Percentiles rank a stretch among this genome's conserved stretches.
Conservation (phyloP, 2,329 filamentous ascomycete genomes). For the Beauveria varroae region DNA sequence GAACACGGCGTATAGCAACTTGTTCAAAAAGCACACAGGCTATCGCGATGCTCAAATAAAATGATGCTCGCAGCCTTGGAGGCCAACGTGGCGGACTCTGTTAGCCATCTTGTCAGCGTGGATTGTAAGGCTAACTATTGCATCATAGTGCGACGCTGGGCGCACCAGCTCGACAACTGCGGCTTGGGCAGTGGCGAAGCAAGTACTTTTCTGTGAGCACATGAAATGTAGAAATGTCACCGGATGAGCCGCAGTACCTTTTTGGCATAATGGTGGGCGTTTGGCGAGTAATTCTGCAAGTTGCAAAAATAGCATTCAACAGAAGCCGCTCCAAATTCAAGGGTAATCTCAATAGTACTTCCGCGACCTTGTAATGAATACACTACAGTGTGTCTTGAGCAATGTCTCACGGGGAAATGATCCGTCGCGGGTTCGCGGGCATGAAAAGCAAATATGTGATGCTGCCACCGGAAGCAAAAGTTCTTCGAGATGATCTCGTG, state of each 20-base stretch:
- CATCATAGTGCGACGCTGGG: not conserved
- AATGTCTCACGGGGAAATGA: no score
- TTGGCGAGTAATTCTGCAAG: not conserved
- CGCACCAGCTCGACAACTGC: no score
- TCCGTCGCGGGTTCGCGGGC: no score
- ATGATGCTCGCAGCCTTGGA: not conserved
- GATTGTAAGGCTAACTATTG: not conserved
- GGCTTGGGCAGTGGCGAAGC: not conserved
- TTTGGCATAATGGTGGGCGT: not conserved
- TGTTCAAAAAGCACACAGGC: not conserved
- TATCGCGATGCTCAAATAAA: not conserved
- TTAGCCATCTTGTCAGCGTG: not conserved
- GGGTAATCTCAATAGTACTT: no score
- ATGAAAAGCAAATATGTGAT: no score
- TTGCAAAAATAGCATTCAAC: no score
- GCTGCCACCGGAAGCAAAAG: no score
- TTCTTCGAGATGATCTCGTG: no score
- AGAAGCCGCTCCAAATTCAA: no score
- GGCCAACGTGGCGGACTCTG: not conserved
- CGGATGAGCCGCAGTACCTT: not conserved
- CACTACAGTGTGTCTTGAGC: no score
- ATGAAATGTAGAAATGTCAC: no score
- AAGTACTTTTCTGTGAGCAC: not conserved
- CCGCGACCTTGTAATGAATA: no score
- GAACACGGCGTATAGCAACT: not conserved